Base-by-base conservation (phyloP, 2,329 filamentous ascomycete species). In the Tolypocladium tundrense region DNA sequence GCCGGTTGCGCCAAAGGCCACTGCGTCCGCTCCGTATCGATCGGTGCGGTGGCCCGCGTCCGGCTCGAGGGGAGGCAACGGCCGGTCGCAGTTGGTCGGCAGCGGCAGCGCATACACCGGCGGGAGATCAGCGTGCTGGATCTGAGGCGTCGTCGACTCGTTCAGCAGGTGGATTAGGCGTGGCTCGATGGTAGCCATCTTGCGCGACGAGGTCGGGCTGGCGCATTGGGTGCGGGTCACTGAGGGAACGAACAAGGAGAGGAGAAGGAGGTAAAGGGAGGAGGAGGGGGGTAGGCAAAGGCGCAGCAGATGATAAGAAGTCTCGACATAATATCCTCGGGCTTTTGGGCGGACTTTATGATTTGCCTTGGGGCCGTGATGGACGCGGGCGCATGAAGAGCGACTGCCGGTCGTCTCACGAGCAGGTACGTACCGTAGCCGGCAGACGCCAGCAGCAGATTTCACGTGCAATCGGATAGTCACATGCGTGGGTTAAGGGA, bases 111-210 rank as follows among this genome's bases (percentile, higher is more conserved):
- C 72, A 61, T 83, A 79, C 48, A 84, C 72, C 54, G 82, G 78
- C 42, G 83, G 82, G 3, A 84, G 76, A 60, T 82, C 80, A 65
- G 78, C 72, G 61, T 77, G 75, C 65, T 72, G 75, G 64, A 74
- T 72, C 63, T 76, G 76, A 52, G 78, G 77, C 61, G 75, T 75
- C 48, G 75, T 75, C 54, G 76, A 77, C 66, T 83, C 79, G 70
- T 86, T 86, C 66, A 86, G 75, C 63, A 86, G 73, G 69, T 86
- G 82, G 68, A 86, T 87, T 63, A 87, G 76, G 68, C 83, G 81
- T 68, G 84, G 84, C 78, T 87, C 84, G 73, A 86, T 86, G 67
- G 82, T 86, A 64, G 82, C 81, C 81, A 84, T 84, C 72, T 71
- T 82, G 67, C 63, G 65, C 65, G 60, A 60, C 57, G 57, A 61